Evolutionary conservation across 2,329 filamentous ascomycete species (phyloP).

Genomic region (Penicillium aurantiogriseum): DNA sequence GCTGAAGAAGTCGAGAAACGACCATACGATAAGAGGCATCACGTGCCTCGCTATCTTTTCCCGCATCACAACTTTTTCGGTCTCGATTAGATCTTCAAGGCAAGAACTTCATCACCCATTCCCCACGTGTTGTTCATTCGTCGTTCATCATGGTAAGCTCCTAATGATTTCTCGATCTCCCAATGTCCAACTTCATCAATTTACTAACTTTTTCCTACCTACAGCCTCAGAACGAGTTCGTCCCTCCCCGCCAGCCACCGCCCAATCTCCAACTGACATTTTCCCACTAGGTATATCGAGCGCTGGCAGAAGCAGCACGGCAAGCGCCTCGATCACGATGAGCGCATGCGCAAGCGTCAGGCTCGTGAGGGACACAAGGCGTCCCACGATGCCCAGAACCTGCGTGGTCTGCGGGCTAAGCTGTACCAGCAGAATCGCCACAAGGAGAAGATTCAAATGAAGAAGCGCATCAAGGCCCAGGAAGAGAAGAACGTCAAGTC

Average conservation of each 20-base stretch:
- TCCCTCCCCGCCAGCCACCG: conserved; percentile 22
- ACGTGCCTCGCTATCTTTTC: conserved; percentile 27
- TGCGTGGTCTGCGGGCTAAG: conserved; percentile 89
- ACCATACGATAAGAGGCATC: conserved; percentile 20
- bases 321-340: conserved; percentile 73
- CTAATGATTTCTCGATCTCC: too few relatives aligned
- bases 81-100: conserved; percentile 27
- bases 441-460: conserved; percentile 98
- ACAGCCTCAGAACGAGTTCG: conserved; percentile 48
- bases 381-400: conserved; percentile 87
- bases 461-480: conserved; percentile 88
- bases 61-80: conserved; percentile 29
- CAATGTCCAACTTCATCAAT: neutral
- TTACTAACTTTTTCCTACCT: conserved; percentile 12
- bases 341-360: conserved; percentile 79
- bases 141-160: conserved; percentile 35
- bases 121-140: conserved; percentile 17
- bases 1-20: neutral
- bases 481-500: conserved; percentile 96
- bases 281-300: conserved; percentile 60
- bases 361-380: conserved; percentile 88
- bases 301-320: conserved; percentile 68
- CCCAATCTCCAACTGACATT: conserved; percentile 17
- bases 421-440: conserved; percentile 88
- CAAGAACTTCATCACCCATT: conserved; percentile 20